A percentile compares a stretch with the other conserved stretches of the same genome.
These are phyloP conservation scores for Lichtheimia ornata DNA, from an alignment of 371 early-diverging fungal species.

Conservation along the genomic window DNA sequence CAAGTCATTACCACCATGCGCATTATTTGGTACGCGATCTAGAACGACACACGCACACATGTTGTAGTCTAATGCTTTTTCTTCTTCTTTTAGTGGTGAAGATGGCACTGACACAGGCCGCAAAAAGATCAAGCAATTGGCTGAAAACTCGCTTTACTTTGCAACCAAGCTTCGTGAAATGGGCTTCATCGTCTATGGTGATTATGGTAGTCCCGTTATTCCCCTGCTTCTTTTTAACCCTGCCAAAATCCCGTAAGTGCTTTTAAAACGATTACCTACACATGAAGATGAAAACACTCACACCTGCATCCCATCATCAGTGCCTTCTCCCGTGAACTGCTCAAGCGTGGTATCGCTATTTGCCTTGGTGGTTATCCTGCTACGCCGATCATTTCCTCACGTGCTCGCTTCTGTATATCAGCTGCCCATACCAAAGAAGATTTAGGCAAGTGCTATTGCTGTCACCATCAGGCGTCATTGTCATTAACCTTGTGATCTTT, in stretches of 20 bases:
- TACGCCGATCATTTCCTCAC: slow-evolving; percentile 91
- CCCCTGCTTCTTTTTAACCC: slow-evolving; percentile 95
- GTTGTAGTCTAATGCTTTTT: neutral
- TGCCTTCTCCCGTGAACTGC: slow-evolving; percentile 94
- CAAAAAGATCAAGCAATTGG: slow-evolving; percentile 79
- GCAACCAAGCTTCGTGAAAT: slow-evolving; percentile 76
- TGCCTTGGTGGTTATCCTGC: slow-evolving; percentile 98
- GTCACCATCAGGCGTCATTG: neutral
- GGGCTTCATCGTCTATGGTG: slow-evolving; percentile 97
- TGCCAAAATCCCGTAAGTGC: slow-evolving; percentile 84
- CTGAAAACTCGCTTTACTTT: slow-evolving; percentile 87
- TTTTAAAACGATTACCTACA: neutral
- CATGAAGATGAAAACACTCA: neutral
- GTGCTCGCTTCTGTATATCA: slow-evolving; percentile 96
- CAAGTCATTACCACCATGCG: slow-evolving; percentile 86
- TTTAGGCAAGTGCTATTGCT: slow-evolving; percentile 45
- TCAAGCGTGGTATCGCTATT: slow-evolving; percentile 91
- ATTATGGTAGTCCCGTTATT: slow-evolving; percentile 93
- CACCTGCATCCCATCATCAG: slow-evolving; percentile 8
- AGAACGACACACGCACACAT: neutral
- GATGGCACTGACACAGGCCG: slow-evolving; percentile 86
- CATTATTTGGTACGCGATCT: slow-evolving; percentile 58
- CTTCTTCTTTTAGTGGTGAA: slow-evolving; percentile 65
- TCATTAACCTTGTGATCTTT: slow-evolving; percentile 2
- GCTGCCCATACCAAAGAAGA: slow-evolving; percentile 97